Conservation (phyloP, 495 filamentous ascomycete species). For the Aspergillus ostianus region DNA sequence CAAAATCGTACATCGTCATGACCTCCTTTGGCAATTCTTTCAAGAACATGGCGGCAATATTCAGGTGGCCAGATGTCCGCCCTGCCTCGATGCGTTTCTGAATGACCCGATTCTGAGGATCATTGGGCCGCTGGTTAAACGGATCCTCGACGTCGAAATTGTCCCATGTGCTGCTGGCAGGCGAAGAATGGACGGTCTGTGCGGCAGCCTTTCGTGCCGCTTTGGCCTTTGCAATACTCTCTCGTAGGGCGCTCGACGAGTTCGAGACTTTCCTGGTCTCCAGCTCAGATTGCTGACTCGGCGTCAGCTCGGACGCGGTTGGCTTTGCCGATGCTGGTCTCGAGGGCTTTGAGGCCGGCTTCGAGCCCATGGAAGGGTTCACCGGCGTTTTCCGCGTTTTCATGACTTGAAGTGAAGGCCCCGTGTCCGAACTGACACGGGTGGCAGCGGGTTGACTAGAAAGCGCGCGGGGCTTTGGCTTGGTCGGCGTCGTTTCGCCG, state of each 20-base stretch:
- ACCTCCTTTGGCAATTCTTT: conserved; percentile 80
- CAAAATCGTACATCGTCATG: conserved; percentile 81
- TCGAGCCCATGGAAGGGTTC: conserved; percentile 25
- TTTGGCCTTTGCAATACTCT: conserved; percentile 92
- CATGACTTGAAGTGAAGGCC: conserved; percentile 50
- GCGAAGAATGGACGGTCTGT: conserved; percentile 29
- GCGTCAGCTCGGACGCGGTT: conserved; percentile 28
- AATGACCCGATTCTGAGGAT: conserved; percentile 61
- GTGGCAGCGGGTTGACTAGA: conserved; percentile 55
- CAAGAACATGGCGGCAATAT: conserved; percentile 83
- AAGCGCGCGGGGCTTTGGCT: conserved; percentile 54
- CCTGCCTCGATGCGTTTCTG: conserved; percentile 73
- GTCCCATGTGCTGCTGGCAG: conserved; percentile 38
- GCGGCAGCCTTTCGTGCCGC: conserved; percentile 68
- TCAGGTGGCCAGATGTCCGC: conserved; percentile 77
- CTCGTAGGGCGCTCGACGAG: conserved; percentile 77
- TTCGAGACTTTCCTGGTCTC: conserved; percentile 52
- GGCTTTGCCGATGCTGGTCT: conserved; percentile 36
- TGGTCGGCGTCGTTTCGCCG: conserved; percentile 47
- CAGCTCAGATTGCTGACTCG: conserved; percentile 29
- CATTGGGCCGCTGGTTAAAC: conserved; percentile 63
- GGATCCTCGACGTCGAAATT: conserved; percentile 58
- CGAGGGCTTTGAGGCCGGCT: conserved; percentile 33
- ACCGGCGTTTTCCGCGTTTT: conserved; percentile 41
- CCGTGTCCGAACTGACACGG: conserved; percentile 42